These are phyloP conservation scores for Gaeumannomyces tritici DNA, from an alignment of 2,329 filamentous ascomycete genomes.

Conservation along the genomic window DNA sequence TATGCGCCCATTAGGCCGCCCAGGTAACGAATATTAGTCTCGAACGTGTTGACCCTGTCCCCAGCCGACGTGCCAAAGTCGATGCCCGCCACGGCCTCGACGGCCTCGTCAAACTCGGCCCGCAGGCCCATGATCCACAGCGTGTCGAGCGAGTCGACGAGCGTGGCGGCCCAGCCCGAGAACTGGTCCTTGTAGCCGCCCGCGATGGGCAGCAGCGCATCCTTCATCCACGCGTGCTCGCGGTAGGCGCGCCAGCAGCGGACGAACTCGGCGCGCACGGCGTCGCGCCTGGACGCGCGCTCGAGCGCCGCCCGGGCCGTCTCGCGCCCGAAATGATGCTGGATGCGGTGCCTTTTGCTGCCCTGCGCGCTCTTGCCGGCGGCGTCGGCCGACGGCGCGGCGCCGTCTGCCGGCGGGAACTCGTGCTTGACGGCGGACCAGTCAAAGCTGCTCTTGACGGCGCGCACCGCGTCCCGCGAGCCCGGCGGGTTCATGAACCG, in stretches of 20 bases:
- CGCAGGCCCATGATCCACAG: slow-evolving; percentile 47
- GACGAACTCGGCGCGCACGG: slow-evolving; percentile 16
- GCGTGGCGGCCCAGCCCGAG: slow-evolving; percentile 46
- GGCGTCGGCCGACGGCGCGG: no score
- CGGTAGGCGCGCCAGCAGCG: slow-evolving; percentile 34
- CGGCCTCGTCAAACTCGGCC: slow-evolving; percentile 39
- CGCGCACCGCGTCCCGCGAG: not conserved
- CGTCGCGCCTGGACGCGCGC: not conserved
- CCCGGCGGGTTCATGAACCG: not conserved
- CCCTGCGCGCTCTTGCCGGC: not conserved
- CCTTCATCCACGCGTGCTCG: slow-evolving; percentile 40
- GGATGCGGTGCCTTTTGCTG: not conserved
- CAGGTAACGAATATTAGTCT: slow-evolving; percentile 15
- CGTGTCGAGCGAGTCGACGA: slow-evolving; percentile 47
- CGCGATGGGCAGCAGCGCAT: slow-evolving; percentile 44
- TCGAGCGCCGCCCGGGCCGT: not conserved
- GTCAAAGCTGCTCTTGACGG: not conserved
- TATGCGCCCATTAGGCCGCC: slow-evolving; percentile 17
- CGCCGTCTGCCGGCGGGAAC: not conserved
- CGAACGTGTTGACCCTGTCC: slow-evolving; percentile 22
- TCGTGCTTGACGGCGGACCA: not conserved
- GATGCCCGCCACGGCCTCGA: slow-evolving; percentile 30
- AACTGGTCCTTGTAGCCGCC: slow-evolving; percentile 35
- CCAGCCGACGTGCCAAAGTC: slow-evolving; percentile 32
- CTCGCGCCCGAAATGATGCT: slow-evolving; percentile 33